Percentiles rank a stretch among this genome's conserved stretches.
Evolutionary conservation across 768 basidiomycete genomes (phyloP).

Genomic region (Trametes sanguinea): DNA sequence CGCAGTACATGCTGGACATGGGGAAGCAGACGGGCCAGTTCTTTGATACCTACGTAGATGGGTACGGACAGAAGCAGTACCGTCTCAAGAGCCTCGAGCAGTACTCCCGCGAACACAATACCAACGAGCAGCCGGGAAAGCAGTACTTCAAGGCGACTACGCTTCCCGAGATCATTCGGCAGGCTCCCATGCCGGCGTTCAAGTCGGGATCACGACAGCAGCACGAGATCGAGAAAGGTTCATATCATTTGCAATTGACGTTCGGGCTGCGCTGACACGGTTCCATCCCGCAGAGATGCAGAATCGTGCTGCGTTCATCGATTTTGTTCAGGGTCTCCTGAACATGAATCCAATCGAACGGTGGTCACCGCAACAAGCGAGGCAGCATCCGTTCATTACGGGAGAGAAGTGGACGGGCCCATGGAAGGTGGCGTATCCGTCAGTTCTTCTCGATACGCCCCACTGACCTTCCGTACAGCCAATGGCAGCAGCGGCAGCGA

Average conservation of each 20-base stretch:
- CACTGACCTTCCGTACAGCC: constrained; percentile 22
- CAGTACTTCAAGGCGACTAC: constrained; percentile 97
- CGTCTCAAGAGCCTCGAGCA: constrained; percentile 90
- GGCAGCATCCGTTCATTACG: constrained; percentile 95
- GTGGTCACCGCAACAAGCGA: constrained; percentile 97
- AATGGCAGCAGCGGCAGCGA: constrained; percentile 22
- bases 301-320: constrained; percentile 92
- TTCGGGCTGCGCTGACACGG: neutral
- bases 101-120: constrained; percentile 92
- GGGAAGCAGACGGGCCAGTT: constrained; percentile 96
- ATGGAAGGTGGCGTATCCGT: constrained; percentile 55
- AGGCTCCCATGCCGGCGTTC: constrained; percentile 87
- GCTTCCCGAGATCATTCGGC: constrained; percentile 93
- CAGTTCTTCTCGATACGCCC: neutral
- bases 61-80: constrained; percentile 80
- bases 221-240: constrained; percentile 87
- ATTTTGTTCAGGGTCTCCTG: constrained; percentile 93
- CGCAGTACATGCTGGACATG: constrained; percentile 89
- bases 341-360: constrained; percentile 93
- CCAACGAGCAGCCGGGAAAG: constrained; percentile 96
- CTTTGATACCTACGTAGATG: constrained; percentile 79
- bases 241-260: constrained; percentile 34
- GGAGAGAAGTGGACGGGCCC: constrained; percentile 94
- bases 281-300: constrained; percentile 71
- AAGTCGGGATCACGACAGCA: constrained; percentile 64